Percentiles rank a stretch among this genome's conserved stretches.
phyloP scores from a whole-genome alignment of 352 stramenopile genomes.

The Pythium apleroticum region DNA sequence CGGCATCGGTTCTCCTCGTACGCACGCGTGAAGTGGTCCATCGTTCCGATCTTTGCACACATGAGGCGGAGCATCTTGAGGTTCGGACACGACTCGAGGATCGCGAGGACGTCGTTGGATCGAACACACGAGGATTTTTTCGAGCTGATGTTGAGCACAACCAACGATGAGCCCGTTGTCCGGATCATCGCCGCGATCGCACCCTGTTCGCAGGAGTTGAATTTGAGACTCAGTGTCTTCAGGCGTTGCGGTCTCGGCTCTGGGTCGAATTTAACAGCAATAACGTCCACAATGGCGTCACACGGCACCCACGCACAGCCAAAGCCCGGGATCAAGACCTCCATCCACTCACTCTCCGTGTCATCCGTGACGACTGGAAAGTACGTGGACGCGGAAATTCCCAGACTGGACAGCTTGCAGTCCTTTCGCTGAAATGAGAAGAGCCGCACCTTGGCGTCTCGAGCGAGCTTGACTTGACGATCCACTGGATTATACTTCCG shows the following conservation, averaged over 20 bases:
- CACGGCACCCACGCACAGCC: not conserved
- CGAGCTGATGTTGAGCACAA: not conserved
- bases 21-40: constrained; percentile 7
- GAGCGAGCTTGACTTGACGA: not conserved
- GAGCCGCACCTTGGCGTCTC: not conserved
- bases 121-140: not conserved
- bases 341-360: constrained; percentile 6
- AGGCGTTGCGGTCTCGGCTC: not conserved
- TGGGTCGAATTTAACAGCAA: not conserved
- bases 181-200: not conserved
- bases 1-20: constrained; percentile 8
- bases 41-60: not conserved
- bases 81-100: constrained; percentile 6
- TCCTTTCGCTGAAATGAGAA: not conserved
- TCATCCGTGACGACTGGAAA: constrained; percentile 3
- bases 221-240: not conserved
- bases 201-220: not conserved
- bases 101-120: not conserved
- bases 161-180: not conserved
- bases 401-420: not conserved
- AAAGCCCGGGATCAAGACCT: constrained; percentile 5
- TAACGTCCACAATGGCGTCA: not conserved
- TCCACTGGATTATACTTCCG: constrained; percentile 2
- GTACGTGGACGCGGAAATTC: not conserved
- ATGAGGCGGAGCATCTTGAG: not conserved